Base-by-base conservation (phyloP, 1,139 yeast species). In the Kodamaea anthophila region DNA sequence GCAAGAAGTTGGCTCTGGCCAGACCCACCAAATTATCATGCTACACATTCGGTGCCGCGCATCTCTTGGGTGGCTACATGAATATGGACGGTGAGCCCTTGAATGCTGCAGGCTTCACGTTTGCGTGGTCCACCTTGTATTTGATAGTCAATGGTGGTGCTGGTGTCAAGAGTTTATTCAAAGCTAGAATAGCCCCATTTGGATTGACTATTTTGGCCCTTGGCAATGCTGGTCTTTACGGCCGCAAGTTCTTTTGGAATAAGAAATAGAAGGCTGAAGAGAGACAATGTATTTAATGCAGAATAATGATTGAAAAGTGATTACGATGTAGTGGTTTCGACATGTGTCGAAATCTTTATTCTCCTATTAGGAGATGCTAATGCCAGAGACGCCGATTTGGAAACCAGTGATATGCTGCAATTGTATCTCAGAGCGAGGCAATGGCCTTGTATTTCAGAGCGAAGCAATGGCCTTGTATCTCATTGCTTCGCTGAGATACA, bases 111-210 rank as follows among this genome's bases (percentile, higher is more conserved):
- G 97, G 96, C 0, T 85, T 91, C 55, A 67, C 77, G 5, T 71
- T 83, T 46, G 95, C 94, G 4, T 91, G 97, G 97, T 75, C 87
- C 10, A 52, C 84, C 4, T 59, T 88, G 32, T 91, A 86, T 48
- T 50, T 83, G 35, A 50, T 88, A 23, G 87, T 82, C 6, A 84
- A 86, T 49, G 91, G 93, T 4, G 68, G 65, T 23, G 65, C 77
- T 1, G 68, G 85, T 4, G 35, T 85, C 21, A 55, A 55, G 32
- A 55, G 66, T 40, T 21, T 62, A 29, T 32, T 62, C 21, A 36
- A 51, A 18, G 58, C 52, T 5, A 60, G 67, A 32, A 47, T 77
- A 2, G 70, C 77, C 58, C 96, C 96, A 0, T 46, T 82, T 24
- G 65, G 69, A 4, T 57, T 86, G 25, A 58, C 78, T 23, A 52